Evolutionary conservation across 2,329 filamentous ascomycete genomes (phyloP).

Genomic region (Blumeria graminis): DNA sequence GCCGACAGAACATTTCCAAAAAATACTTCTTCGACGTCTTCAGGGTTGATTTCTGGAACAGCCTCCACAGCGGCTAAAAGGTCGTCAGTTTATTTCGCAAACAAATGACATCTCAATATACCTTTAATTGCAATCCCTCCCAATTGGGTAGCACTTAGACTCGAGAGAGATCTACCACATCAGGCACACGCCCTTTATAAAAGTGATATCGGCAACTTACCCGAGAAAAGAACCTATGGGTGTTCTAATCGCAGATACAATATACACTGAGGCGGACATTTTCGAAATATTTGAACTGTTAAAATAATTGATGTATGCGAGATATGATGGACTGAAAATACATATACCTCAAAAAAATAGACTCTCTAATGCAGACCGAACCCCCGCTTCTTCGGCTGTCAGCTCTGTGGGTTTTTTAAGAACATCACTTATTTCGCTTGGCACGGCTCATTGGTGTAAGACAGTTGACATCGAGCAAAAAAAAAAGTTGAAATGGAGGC

Average conservation of each 20-base stretch:
- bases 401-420: no score
- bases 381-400: no score
- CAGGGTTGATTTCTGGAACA: constrained; percentile 62
- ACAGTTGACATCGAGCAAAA: no score
- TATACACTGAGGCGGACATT: constrained; percentile 80
- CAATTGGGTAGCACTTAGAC: constrained; percentile 63
- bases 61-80: constrained; percentile 51
- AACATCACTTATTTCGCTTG: no score
- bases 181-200: constrained; percentile 6
- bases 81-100: constrained; percentile 1
- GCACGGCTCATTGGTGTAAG: no score
- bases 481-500: no score
- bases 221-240: constrained; percentile 88
- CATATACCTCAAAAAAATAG: no score
- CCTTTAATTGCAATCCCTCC: constrained; percentile 85
- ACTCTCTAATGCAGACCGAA: no score
- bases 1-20: constrained; percentile 96
- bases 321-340: no score
- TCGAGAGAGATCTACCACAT: constrained; percentile 52
- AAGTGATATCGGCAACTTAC: constrained; percentile 25
- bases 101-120: constrained; percentile 17
- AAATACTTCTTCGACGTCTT: constrained; percentile 87
- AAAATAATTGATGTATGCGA: no score
- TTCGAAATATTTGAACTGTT: constrained; percentile 10
- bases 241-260: constrained; percentile 76